These are phyloP conservation scores for Chrysophaeum taylorii DNA, from an alignment of 352 stramenopile species.

Conservation along the genomic window DNA sequence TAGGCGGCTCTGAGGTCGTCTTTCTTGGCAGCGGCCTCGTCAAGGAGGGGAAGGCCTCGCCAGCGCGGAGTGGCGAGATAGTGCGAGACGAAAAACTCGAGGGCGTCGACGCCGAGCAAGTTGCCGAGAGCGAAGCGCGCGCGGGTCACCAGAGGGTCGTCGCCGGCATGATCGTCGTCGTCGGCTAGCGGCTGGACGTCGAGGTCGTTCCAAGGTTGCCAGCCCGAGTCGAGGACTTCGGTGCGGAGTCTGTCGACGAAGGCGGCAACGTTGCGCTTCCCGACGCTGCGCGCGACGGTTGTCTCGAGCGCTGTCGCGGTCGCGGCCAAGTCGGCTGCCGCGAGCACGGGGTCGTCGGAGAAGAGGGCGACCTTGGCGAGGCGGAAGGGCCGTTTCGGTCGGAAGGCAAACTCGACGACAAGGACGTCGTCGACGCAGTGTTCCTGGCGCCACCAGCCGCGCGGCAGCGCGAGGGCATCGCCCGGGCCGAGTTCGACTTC, in stretches of 20 bases:
- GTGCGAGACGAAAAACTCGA: background rate
- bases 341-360: background rate
- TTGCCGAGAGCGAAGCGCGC: background rate
- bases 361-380: too few species aligned
- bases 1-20: background rate
- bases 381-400: too few species aligned
- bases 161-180: background rate
- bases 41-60: background rate
- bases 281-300: background rate
- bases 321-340: background rate
- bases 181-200: background rate
- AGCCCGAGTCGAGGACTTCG: background rate
- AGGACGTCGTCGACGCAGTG: too few species aligned
- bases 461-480: too few species aligned
- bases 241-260: background rate
- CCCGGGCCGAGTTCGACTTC: background rate
- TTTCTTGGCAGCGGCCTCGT: background rate
- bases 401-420: too few species aligned
- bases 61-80: background rate
- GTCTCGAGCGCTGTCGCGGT: background rate
- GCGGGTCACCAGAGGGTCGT: background rate
- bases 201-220: too few species aligned
- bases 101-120: background rate
- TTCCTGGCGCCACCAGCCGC: background rate
- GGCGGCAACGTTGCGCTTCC: background rate